Evolutionary conservation across 2,329 filamentous ascomycete species (phyloP).

Genomic region (Blastomyces parvus): DNA sequence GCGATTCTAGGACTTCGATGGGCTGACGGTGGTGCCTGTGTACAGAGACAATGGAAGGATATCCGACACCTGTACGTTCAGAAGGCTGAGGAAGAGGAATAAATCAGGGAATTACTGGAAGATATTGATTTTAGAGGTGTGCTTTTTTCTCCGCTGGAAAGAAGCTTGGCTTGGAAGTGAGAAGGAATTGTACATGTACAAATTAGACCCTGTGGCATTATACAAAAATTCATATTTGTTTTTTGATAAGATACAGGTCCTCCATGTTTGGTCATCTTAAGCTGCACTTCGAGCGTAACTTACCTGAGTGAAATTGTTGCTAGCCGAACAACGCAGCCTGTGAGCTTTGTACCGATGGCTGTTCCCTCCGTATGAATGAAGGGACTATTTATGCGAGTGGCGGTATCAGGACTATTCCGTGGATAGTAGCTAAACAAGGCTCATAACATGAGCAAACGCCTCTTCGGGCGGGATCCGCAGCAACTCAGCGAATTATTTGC

Average conservation of each 20-base stretch:
- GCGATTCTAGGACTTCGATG: slow-evolving; percentile 2
- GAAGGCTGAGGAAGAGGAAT: slow-evolving; percentile 53
- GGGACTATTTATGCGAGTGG: background rate
- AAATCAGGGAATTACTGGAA: background rate
- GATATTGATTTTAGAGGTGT: background rate
- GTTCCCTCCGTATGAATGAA: too few species aligned
- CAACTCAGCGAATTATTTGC: background rate
- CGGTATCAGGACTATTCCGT: background rate
- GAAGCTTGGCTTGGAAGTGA: background rate
- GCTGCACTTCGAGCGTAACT: background rate
- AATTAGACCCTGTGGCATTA: slow-evolving; percentile 2
- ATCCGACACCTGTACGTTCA: slow-evolving; percentile 84
- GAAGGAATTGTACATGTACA: background rate
- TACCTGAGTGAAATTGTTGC: background rate
- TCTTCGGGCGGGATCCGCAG: background rate
- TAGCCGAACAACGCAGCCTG: too few species aligned
- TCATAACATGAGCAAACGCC: background rate
- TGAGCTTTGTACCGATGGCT: too few species aligned
- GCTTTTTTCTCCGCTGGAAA: background rate
- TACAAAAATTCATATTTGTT: background rate
- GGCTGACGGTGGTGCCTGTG: slow-evolving; percentile 14
- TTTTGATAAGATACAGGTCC: background rate
- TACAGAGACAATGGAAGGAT: slow-evolving; percentile 98
- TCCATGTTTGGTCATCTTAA: background rate
- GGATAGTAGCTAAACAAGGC: background rate